Percentiles rank a stretch among this genome's conserved stretches.
Conservation (phyloP, 139 green algal species). For the Coccomyxa sp. region DNA sequence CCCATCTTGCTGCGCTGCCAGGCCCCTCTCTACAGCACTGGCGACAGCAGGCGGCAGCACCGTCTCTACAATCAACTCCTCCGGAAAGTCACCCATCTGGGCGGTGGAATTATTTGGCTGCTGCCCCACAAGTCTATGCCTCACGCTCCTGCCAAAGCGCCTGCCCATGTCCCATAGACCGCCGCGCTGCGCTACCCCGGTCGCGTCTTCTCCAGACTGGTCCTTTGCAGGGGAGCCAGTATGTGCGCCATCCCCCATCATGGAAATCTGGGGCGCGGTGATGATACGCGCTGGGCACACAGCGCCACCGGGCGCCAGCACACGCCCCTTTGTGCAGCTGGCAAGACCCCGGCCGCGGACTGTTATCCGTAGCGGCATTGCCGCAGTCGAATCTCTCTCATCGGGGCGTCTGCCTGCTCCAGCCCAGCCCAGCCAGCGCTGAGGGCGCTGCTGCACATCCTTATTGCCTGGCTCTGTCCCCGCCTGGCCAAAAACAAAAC, state of each 20-base stretch:
- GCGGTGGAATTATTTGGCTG: neutral
- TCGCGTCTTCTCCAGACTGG: neutral
- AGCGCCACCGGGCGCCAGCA: neutral
- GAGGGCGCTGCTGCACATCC: no score
- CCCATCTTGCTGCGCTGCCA: neutral
- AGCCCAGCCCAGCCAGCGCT: neutral
- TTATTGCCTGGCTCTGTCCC: no score
- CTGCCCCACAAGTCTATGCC: no score
- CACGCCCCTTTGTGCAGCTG: neutral
- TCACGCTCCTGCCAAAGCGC: neutral
- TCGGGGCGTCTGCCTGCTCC: neutral
- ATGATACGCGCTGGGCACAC: neutral
- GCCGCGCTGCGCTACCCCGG: no score
- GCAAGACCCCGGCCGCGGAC: neutral
- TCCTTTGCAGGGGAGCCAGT: neutral
- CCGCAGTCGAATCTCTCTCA: no score
- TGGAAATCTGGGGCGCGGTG: neutral
- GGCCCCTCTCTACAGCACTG: neutral
- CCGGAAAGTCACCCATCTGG: neutral
- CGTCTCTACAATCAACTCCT: neutral
- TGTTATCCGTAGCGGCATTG: neutral
- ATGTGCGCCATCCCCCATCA: neutral
- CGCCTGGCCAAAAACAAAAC: no score
- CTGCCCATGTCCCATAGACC: neutral
- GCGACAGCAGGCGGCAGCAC: neutral